Evolutionary conservation across 164 flowering plant genomes (phyloP), one percentile per base, ranked within the genome.

Genomic region (Piper betle): DNA sequence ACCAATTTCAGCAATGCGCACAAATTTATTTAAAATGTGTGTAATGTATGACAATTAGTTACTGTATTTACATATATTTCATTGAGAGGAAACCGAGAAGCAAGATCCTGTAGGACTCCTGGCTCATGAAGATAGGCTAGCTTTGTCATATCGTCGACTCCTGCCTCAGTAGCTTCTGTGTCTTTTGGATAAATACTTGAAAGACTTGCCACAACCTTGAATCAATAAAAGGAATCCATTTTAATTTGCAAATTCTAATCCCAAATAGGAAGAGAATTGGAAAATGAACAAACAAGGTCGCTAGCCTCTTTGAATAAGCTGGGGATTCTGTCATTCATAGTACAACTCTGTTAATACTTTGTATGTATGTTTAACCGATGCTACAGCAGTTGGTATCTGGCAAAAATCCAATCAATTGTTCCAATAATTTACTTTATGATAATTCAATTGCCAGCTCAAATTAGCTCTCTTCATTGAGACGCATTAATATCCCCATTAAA

Each of bases 141-240:
- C 72, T 84, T 86, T 56, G 96, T 88, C 96, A 88, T 88, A 72
- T 88, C 96, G 72, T 88, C 92, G 5, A 88, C 92, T 33, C 96
- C 96, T 9, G 83, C 82, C 15, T 90, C 82, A 43, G 90, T 87
- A 39, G 88, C 90, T 68, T 88, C 96, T 41, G 83, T 80, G 64
- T 88, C 96, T 72, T 84, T 84, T 39, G 96, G 96, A 39, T 84
- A 83, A 57, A 86, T 78, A 63, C 77, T 82, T 37, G 88, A 75
- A 46, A 80, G 65, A 57, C 78, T 79, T 41, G 86, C 82, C 58
- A 73, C 78, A 41, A 86, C 70, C 96, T 88, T 84, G 63, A 68
- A 7, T 3, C 38, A 67, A 10, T 42, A 46, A 46, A 6, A 6
- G 12, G 33, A 25, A 25, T 25, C 33, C 2, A 46, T 46, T 46